These are phyloP conservation scores for Westerdykella sp. DNA, from an alignment of 2,329 filamentous ascomycete genomes.

Conservation along the genomic window DNA sequence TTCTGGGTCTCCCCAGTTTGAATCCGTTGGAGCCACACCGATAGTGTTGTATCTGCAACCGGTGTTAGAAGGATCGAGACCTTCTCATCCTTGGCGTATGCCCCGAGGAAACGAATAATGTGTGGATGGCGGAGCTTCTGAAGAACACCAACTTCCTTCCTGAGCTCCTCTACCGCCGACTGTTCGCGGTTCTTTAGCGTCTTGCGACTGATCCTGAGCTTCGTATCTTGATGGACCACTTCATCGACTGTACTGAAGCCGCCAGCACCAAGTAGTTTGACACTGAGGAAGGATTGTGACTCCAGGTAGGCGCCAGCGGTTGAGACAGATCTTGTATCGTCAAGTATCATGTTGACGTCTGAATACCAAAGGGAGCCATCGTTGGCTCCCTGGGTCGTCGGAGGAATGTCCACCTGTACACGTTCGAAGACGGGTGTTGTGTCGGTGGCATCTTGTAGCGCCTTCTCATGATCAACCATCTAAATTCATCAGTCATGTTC, in stretches of 20 bases:
- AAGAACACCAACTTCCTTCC: constrained; percentile 32
- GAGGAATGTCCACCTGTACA: too few relatives aligned
- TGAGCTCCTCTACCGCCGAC: constrained; percentile 28
- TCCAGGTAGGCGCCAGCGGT: background rate
- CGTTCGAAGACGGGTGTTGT: background rate
- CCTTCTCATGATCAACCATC: background rate
- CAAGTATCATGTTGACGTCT: too few relatives aligned
- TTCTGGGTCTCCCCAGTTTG: constrained; percentile 12
- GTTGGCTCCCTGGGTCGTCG: too few relatives aligned
- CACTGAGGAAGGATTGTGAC: constrained; percentile 26
- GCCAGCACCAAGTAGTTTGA: constrained; percentile 32
- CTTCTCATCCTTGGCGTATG: constrained; percentile 33
- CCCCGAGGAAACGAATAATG: constrained; percentile 33
- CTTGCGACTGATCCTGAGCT: constrained; percentile 30
- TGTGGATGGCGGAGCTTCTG: constrained; percentile 37
- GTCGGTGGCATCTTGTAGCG: background rate
- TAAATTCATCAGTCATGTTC: too few relatives aligned
- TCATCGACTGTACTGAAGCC: constrained; percentile 36
- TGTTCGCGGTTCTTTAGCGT: constrained; percentile 34
- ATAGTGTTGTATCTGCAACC: constrained; percentile 33
- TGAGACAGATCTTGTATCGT: background rate
- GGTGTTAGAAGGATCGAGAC: constrained; percentile 34
- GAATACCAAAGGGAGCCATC: too few relatives aligned
- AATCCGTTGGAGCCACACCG: constrained; percentile 20
- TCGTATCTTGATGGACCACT: constrained; percentile 31